Evolutionary conservation across 768 basidiomycete genomes (phyloP), one percentile per base, ranked within the genome.

Genomic region (Lepiota venenata): DNA sequence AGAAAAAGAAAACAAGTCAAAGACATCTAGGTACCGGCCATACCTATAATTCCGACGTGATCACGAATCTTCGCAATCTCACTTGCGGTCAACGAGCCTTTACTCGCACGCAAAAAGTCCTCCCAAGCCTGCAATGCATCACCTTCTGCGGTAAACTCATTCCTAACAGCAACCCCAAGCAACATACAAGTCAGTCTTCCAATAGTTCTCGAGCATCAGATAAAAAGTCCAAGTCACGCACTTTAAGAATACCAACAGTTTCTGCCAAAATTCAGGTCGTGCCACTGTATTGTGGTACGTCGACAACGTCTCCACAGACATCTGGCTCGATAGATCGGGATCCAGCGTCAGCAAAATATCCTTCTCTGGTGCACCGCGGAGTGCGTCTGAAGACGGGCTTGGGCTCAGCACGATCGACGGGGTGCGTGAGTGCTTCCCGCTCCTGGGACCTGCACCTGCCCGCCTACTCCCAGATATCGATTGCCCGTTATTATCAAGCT

Each of bases 1-100:
- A 11, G 16, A 27, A 35, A 6, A 12, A 40, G 18, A 42, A 12
- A 16, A 4, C 32, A 32, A 32, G 32, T 12, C 32, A 21, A 6
- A n/a, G n/a, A n/a, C n/a, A n/a, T n/a, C 21, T 55, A 91, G 50
- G 80, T 85, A 11, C 93, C 93, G 18, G 85, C 89, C 93, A 95
- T 94, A 25, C 93, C 94, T 39, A 84, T 77, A 21, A 96, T 80
- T 4, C 93, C 93, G 15, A 93, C 88, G 18, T 78, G 75, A 66
- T 98, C 96, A 45, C 96, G 80, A 62, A 98, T 93, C 75, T 82
- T 90, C 12, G 96, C 96, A 53, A 97, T 91, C 66, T 98, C 91
- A 56, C 77, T 84, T 0, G 92, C 84, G 15, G 83, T 89, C 62
- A 99, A 76, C 22, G 79, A 79, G 6, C 83, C 86, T 66, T 95